These are phyloP conservation scores for Spathaspora gorwiae DNA, from an alignment of 805 yeast genomes.

Conservation along the genomic window DNA sequence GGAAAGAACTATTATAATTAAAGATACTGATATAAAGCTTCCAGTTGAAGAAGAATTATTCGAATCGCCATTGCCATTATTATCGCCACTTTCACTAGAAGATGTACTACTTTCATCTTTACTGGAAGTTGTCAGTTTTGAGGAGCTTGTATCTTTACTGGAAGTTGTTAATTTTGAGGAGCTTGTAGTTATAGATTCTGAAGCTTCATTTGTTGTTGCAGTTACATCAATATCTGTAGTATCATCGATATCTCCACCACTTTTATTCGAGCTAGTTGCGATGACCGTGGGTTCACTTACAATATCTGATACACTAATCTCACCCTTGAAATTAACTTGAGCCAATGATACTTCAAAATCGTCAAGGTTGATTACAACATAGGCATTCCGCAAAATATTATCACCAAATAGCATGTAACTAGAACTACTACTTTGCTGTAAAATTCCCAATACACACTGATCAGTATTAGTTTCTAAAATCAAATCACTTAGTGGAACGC, in stretches of 20 bases:
- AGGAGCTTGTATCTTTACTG: too few species aligned
- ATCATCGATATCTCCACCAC: background rate
- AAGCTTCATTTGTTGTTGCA: background rate
- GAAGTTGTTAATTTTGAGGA: too few species aligned
- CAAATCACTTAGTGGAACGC: constrained; percentile 42
- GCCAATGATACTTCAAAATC: constrained; percentile 53
- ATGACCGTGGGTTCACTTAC: constrained; percentile 31
- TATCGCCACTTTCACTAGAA: background rate
- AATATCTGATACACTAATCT: constrained; percentile 38
- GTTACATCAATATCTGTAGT: background rate
- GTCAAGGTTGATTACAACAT: constrained; percentile 64
- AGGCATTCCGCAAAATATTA: constrained; percentile 57
- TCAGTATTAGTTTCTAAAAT: constrained; percentile 13
- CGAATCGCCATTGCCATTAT: background rate
- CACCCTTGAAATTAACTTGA: constrained; percentile 21
- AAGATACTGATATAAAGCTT: too few species aligned
- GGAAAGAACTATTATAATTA: too few species aligned
- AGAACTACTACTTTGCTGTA: constrained; percentile 12
- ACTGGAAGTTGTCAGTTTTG: too few species aligned
- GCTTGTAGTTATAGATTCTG: too few species aligned
- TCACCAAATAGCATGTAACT: constrained; percentile 52
- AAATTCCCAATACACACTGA: constrained; percentile 25
- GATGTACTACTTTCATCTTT: background rate
- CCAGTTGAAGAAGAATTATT: background rate
- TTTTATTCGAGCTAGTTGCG: background rate